These are phyloP conservation scores for Cymbidium sinense DNA, from an alignment of 106 monocot species.

Conservation along the genomic window DNA sequence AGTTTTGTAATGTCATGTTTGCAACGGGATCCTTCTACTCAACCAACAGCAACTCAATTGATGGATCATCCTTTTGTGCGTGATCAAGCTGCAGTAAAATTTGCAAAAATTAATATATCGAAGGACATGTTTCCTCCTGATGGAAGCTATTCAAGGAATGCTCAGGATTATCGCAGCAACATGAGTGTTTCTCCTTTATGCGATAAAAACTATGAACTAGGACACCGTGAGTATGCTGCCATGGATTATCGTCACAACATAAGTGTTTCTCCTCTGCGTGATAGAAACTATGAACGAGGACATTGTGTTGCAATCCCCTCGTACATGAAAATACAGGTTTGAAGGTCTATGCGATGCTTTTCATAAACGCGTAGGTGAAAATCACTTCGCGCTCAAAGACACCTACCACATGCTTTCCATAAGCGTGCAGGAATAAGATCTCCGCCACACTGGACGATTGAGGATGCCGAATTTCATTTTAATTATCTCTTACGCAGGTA, in stretches of 20 bases:
- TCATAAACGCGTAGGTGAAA: too few relatives aligned
- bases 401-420: too few relatives aligned
- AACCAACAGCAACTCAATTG: slow-evolving; percentile 65
- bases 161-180: slow-evolving; percentile 5
- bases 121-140: slow-evolving; percentile 32
- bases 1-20: slow-evolving; percentile 71
- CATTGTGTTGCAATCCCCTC: slow-evolving; percentile 13
- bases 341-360: too few relatives aligned
- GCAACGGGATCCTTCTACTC: slow-evolving; percentile 73
- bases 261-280: slow-evolving; percentile 61
- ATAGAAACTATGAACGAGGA: slow-evolving; percentile 24
- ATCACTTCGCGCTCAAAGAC: too few relatives aligned
- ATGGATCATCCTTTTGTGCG: slow-evolving; percentile 87
- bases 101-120: slow-evolving; percentile 20
- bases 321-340: slow-evolving; percentile 22
- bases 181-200: slow-evolving; percentile 58
- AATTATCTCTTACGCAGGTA: too few relatives aligned
- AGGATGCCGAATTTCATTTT: too few relatives aligned
- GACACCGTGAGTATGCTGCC: neutral
- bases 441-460: too few relatives aligned
- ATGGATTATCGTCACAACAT: slow-evolving; percentile 12
- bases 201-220: slow-evolving; percentile 21
- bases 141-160: slow-evolving; percentile 15
- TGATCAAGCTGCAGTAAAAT: slow-evolving; percentile 34
- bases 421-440: too few relatives aligned